Evolutionary conservation across 2,329 filamentous ascomycete species (phyloP), one percentile per base, ranked within the genome.

Genomic region (Colletotrichum kahawae): DNA sequence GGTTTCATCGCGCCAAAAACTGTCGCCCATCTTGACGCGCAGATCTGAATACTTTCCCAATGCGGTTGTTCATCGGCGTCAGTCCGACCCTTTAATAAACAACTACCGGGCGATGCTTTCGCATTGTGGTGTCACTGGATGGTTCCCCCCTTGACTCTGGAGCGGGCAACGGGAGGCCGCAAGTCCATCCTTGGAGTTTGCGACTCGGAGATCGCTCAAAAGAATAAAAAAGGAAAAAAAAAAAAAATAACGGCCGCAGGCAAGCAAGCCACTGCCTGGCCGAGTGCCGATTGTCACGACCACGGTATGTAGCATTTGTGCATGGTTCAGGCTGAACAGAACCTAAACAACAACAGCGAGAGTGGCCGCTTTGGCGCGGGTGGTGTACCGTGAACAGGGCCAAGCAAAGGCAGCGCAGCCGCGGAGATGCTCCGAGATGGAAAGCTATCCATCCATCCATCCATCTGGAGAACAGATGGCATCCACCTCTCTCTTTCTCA

Each of bases 1-100:
- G 68, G 56, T 62, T 71, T 71, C 62, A 74, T 71, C 57, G 62
- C 62, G 36, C 43, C 38, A 71, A 65, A 56, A 24, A 16, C 38
- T 51, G 48, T 57, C 34, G 33, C 31, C 36, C 57, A 60, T n/a
- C 14, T 18, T 51, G 13, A 33, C 34, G 16, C 9, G 24, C 54
- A 57, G 54, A 29, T 34, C 27, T 24, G 33, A 43, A 27, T 56
- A 24, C 54, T 33, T 59, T 24, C 34, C 18, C 38, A 48, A 48
- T 12, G 38, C 38, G 38, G 38, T n/a, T n/a, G 18, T 43, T 59
- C 54, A 33, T 59, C 66, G 54, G 59, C 48, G n/a, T 48, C 34
- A 64, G 31, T 48, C 36, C 38, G 43, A 48, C 62, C 62, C 62
- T 64, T 64, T 21, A 64, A 64, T 64, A 64, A 31, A 29, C 62